Conservation (phyloP, 768 basidiomycete genomes). For the Rhodotorula graminis region DNA sequence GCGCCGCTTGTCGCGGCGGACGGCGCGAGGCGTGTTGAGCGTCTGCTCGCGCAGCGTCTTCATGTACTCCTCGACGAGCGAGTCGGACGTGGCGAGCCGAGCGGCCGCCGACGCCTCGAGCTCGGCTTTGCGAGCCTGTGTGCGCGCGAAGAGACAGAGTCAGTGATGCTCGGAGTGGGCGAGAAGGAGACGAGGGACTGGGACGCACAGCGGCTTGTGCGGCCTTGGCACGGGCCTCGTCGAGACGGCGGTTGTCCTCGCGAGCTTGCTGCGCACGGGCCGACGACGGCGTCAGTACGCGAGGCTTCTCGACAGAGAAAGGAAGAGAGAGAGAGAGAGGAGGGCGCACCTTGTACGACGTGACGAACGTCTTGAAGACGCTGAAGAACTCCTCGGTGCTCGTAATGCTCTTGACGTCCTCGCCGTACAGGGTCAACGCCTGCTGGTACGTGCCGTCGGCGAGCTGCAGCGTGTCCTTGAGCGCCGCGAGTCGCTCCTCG, state of each 20-base stretch:
- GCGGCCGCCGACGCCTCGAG: slow-evolving; percentile 17
- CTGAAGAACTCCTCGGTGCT: slow-evolving; percentile 88
- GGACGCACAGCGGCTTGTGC: slow-evolving; percentile 14
- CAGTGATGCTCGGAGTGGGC: not conserved
- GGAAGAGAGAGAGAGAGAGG: not conserved
- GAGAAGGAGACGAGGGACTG: no score
- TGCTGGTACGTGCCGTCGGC: slow-evolving; percentile 79
- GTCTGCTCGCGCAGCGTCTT: slow-evolving; percentile 28
- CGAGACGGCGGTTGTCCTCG: slow-evolving; percentile 23
- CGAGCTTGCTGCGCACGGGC: slow-evolving; percentile 10
- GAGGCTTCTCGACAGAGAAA: not conserved
- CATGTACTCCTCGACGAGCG: slow-evolving; percentile 34
- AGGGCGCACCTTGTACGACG: slow-evolving; percentile 60
- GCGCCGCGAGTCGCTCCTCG: slow-evolving; percentile 67
- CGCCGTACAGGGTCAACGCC: slow-evolving; percentile 84
- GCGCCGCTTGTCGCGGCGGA: not conserved
- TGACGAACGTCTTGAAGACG: slow-evolving; percentile 94
- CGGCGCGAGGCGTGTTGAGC: slow-evolving; percentile 20
- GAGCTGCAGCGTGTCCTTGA: slow-evolving; percentile 78
- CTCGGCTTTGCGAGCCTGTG: slow-evolving; percentile 35
- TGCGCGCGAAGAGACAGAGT: not conserved
- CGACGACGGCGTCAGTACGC: not conserved
- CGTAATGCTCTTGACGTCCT: slow-evolving; percentile 55
- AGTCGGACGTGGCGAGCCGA: slow-evolving; percentile 10
- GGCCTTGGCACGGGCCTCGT: slow-evolving; percentile 16